A percentile compares a stretch with the other conserved stretches of the same genome.
Conservation (phyloP, 2,329 filamentous ascomycete genomes). For the Colletotrichum sp. region DNA sequence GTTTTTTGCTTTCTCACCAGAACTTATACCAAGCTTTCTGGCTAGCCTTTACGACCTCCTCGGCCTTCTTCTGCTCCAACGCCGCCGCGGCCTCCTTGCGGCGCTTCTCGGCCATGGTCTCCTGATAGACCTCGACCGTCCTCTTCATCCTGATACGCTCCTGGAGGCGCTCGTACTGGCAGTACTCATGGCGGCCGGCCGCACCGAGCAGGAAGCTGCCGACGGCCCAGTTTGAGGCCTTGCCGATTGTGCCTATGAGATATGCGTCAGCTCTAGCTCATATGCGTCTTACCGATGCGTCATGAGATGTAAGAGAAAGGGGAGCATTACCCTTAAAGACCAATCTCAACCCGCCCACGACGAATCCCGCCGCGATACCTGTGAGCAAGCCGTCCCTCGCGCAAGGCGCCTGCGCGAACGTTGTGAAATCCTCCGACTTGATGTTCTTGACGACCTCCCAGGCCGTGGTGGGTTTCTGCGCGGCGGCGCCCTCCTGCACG, state of each 20-base stretch:
- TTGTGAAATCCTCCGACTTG: constrained; percentile 70
- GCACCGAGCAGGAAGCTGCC: constrained; percentile 74
- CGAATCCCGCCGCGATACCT: constrained; percentile 82
- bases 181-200: constrained; percentile 82
- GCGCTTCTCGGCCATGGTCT: constrained; percentile 48
- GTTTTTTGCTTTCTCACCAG: constrained; percentile 43
- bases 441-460: constrained; percentile 70
- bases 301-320: accelerated
- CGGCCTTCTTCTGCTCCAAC: constrained; percentile 29
- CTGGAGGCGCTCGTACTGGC: constrained; percentile 73
- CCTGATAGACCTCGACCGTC: constrained; percentile 69
- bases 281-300: not conserved
- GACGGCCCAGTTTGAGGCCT: constrained; percentile 85
- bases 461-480: constrained; percentile 40
- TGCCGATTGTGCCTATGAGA: constrained; percentile 46
- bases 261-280: not conserved
- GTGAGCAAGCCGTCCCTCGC: constrained; percentile 82
- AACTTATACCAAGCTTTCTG: constrained; percentile 60
- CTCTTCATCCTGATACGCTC: constrained; percentile 86
- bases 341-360: constrained; percentile 74
- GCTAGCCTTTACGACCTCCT: constrained; percentile 34
- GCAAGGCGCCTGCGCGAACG: constrained; percentile 81
- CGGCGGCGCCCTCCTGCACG: constrained; percentile 1
- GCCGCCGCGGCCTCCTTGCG: constrained; percentile 47
- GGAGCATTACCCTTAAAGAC: constrained; percentile 72